Percentiles rank a stretch among this genome's conserved stretches.
These are phyloP conservation scores for Cucumis melo DNA, from an alignment of 306 rosid species.

Conservation along the genomic window DNA sequence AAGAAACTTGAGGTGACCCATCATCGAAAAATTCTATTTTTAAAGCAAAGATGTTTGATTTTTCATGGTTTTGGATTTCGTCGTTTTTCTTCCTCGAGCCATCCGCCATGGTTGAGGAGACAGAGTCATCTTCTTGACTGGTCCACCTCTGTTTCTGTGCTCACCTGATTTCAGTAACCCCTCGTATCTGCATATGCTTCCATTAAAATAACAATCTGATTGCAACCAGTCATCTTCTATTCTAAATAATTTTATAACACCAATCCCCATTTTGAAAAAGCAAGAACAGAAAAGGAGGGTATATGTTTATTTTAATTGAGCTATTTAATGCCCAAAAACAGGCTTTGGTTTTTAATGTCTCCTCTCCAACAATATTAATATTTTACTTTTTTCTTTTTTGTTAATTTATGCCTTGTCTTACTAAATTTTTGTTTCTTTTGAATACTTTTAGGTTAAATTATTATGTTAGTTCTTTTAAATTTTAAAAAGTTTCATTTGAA, in stretches of 20 bases:
- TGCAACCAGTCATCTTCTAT: background rate
- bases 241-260: background rate
- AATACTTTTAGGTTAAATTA: no score
- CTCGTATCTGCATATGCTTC: background rate
- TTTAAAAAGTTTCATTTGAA: no score
- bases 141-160: conserved; percentile 23
- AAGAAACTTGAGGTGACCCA: conserved; percentile 86
- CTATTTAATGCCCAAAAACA: background rate
- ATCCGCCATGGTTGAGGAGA: conserved; percentile 23
- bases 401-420: no score
- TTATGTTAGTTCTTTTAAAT: no score
- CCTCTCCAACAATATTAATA: no score
- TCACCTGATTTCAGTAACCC: background rate
- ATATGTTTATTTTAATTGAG: background rate
- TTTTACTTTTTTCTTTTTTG: no score
- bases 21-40: background rate
- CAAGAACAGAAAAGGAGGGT: background rate
- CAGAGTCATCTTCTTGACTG: conserved; percentile 19
- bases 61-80: background rate
- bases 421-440: no score
- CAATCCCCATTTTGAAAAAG: background rate
- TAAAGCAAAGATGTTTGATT: background rate
- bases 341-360: background rate
- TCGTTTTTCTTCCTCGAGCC: conserved; percentile 50
- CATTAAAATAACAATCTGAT: background rate